phyloP scores from a whole-genome alignment of 2,329 filamentous ascomycete genomes.

The Lachnellula arida region DNA sequence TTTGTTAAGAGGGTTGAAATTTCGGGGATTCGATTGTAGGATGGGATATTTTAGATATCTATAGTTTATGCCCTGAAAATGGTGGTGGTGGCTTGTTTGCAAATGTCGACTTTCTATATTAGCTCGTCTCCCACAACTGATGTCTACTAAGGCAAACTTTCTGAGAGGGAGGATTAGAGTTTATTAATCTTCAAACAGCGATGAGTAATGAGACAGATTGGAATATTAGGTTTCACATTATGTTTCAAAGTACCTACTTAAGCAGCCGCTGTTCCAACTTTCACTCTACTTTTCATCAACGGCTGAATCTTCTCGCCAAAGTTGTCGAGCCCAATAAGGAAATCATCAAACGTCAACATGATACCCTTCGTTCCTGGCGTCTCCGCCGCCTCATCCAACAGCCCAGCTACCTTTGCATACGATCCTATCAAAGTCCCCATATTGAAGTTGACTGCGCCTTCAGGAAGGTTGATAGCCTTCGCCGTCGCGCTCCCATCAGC shows the following conservation, averaged over 20 bases:
- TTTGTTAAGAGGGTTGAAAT: no score
- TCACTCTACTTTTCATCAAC: slow-evolving; percentile 31
- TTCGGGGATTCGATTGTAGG: no score
- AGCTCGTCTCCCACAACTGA: no score
- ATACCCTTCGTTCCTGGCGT: slow-evolving; percentile 33
- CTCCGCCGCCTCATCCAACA: slow-evolving; percentile 32
- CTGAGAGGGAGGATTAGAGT: no score
- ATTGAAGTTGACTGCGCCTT: slow-evolving; percentile 33
- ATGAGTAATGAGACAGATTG: no score
- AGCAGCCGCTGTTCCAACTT: slow-evolving; percentile 1
- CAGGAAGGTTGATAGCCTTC: slow-evolving; percentile 25
- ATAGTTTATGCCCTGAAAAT: no score
- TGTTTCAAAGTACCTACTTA: background rate
- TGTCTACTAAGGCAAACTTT: no score
- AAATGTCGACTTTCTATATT: no score
- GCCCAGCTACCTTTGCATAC: slow-evolving; percentile 28
- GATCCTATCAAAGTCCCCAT: slow-evolving; percentile 30
- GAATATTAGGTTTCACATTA: background rate
- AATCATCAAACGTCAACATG: slow-evolving; percentile 34
- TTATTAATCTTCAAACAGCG: no score
- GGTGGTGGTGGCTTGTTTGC: no score
- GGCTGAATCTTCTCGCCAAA: slow-evolving; percentile 34
- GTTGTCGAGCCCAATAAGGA: slow-evolving; percentile 28
- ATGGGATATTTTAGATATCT: no score
- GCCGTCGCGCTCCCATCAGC: slow-evolving; percentile 30